phyloP scores from a whole-genome alignment of 2,329 filamentous ascomycete genomes.

The Colletotrichum sidae region DNA sequence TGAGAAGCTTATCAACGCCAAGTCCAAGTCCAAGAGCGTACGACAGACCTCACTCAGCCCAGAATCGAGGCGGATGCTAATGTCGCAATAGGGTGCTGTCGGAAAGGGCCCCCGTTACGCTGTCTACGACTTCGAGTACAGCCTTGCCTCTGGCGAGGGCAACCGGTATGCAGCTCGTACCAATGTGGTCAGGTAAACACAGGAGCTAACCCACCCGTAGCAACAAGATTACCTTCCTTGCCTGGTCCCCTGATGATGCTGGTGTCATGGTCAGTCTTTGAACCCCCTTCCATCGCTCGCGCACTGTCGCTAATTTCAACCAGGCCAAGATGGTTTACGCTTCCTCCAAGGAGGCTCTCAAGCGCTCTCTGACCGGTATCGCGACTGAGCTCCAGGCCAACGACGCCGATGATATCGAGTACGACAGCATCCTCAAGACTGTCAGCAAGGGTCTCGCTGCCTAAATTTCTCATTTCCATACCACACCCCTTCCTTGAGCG shows the following conservation, averaged over 20 bases:
- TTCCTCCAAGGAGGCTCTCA: constrained; percentile 87
- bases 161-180: constrained; percentile 63
- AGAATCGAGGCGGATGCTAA: constrained; percentile 12
- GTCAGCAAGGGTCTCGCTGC: constrained; percentile 72
- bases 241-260: constrained; percentile 86
- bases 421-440: constrained; percentile 74
- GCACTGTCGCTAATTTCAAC: constrained; percentile 23
- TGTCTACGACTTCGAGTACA: constrained; percentile 87
- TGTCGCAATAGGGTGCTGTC: constrained; percentile 59
- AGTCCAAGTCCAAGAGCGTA: constrained; percentile 77
- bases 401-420: constrained; percentile 85
- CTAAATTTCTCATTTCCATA: constrained; percentile 46
- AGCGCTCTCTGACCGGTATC: constrained; percentile 81
- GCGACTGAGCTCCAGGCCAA: constrained; percentile 86
- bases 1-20: constrained; percentile 79
- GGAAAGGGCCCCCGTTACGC: constrained; percentile 83
- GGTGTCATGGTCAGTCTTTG: constrained; percentile 74
- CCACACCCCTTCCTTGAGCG: constrained; percentile 29
- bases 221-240: constrained; percentile 84
- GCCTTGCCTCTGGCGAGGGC: constrained; percentile 77
- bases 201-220: constrained; percentile 51
- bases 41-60: constrained; percentile 39
- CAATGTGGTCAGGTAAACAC: constrained; percentile 14
- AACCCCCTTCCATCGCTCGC: neutral
- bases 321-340: constrained; percentile 92